Conservation (phyloP, 495 filamentous ascomycete species). For the Recurvomyces mirabilis region DNA sequence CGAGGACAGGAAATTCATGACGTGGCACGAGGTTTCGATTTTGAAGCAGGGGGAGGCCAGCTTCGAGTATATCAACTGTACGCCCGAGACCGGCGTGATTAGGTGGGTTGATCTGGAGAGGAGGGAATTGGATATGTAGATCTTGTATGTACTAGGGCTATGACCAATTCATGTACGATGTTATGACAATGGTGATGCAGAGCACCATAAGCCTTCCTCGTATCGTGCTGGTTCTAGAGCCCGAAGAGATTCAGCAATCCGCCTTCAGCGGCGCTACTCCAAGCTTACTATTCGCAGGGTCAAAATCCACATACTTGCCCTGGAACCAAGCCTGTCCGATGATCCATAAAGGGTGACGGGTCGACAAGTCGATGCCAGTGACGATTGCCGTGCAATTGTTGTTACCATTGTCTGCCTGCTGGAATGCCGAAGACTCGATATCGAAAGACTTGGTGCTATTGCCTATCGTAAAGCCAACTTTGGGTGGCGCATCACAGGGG, state of each 20-base stretch:
- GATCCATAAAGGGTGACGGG: neutral
- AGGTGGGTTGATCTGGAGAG: constrained; percentile 2
- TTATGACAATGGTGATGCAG: too few species aligned
- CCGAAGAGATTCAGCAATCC: too few species aligned
- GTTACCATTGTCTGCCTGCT: neutral
- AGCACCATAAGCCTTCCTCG: too few species aligned
- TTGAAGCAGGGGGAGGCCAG: constrained; percentile 7
- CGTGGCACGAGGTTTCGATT: constrained; percentile 12
- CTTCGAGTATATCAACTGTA: constrained; percentile 13
- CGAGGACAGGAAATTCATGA: constrained; percentile 9
- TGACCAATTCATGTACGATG: too few species aligned
- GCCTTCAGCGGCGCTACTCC: constrained; percentile 4
- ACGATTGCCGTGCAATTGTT: constrained; percentile 10
- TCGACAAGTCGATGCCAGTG: neutral
- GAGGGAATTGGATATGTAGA: too few species aligned
- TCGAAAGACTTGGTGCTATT: neutral
- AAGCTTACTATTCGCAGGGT: neutral
- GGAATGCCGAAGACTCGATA: constrained; percentile 7
- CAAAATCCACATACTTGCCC: constrained; percentile 10
- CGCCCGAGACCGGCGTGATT: constrained; percentile 4
- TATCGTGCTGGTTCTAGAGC: too few species aligned
- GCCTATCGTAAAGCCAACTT: neutral
- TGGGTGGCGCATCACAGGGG: constrained; percentile 4
- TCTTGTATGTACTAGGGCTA: too few species aligned
- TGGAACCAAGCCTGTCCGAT: constrained; percentile 9